Conservation (phyloP, 129 eudicot species). For the Centaurea solstitialis region DNA sequence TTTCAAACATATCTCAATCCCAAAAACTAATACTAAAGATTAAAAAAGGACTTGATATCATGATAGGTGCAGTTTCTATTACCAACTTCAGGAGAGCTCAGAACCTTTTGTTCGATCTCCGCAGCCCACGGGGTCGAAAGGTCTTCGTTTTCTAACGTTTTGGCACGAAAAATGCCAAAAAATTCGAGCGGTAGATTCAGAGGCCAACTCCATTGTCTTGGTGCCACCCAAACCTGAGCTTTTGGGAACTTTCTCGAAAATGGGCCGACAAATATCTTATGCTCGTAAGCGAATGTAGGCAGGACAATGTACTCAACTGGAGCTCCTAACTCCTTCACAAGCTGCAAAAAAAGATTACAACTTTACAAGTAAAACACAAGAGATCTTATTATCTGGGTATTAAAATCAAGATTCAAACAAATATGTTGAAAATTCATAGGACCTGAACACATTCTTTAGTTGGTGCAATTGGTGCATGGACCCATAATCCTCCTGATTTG, state of each 20-base stretch:
- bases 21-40: slow-evolving; percentile 1
- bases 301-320: slow-evolving; percentile 91
- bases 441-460: slow-evolving; percentile 96
- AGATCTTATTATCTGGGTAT: neutral
- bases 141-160: slow-evolving; percentile 74
- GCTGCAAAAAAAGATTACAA: slow-evolving; percentile 48
- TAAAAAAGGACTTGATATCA: neutral
- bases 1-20: neutral
- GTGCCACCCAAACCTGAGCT: slow-evolving; percentile 98
- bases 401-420: slow-evolving; percentile 9
- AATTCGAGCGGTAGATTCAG: slow-evolving; percentile 90
- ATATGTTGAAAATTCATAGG: neutral
- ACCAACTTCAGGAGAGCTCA: slow-evolving; percentile 99
- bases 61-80: slow-evolving; percentile 21
- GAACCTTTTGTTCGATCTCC: slow-evolving; percentile 91
- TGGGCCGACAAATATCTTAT: slow-evolving; percentile 95
- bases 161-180: slow-evolving; percentile 91
- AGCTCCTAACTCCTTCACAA: slow-evolving; percentile 90
- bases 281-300: slow-evolving; percentile 99
- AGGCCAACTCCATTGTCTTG: slow-evolving; percentile 99
- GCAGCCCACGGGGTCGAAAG: slow-evolving; percentile 83
- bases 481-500: slow-evolving; percentile 96
- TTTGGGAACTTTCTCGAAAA: slow-evolving; percentile 94
- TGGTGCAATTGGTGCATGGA: slow-evolving; percentile 99
- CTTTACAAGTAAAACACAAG: slow-evolving; percentile 29